These are phyloP conservation scores for Endocarpon pusillum DNA, from an alignment of 495 filamentous ascomycete genomes.

Conservation along the genomic window DNA sequence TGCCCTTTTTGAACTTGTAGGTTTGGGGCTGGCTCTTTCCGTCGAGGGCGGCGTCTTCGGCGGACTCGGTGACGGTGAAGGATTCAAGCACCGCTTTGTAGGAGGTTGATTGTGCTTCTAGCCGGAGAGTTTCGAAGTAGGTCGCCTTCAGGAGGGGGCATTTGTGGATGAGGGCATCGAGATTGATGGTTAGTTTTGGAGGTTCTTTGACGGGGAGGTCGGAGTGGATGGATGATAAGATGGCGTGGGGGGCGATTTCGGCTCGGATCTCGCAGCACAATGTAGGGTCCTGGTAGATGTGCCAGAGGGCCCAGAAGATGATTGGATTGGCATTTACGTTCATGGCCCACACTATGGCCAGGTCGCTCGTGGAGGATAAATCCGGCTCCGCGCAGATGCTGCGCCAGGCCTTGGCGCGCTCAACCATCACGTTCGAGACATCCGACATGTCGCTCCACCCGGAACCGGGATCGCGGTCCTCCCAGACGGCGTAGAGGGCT, in stretches of 20 bases:
- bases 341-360: conserved; percentile 35
- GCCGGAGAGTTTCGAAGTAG: conserved; percentile 36
- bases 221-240: conserved; percentile 26
- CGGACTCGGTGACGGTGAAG: conserved; percentile 26
- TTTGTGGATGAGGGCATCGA: conserved; percentile 23
- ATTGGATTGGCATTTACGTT: conserved; percentile 32
- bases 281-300: conserved; percentile 28
- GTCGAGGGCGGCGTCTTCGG: conserved; percentile 17
- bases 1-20: conserved; percentile 31
- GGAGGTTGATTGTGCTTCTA: conserved; percentile 31
- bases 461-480: conserved; percentile 26
- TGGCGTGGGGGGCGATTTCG: conserved; percentile 32
- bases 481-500: conserved; percentile 29
- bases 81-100: conserved; percentile 26
- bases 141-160: conserved; percentile 36
- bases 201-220: conserved; percentile 34
- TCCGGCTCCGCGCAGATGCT: conserved; percentile 16
- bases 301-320: conserved; percentile 40
- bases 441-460: conserved; percentile 37
- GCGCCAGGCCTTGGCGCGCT: conserved; percentile 23
- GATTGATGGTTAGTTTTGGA: conserved; percentile 29
- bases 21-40: conserved; percentile 15
- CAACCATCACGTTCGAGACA: conserved; percentile 29
- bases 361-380: conserved; percentile 19
- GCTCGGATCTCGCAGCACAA: conserved; percentile 31